Evolutionary conservation across 495 filamentous ascomycete species (phyloP).

Genomic region (Xylaria scruposa): DNA sequence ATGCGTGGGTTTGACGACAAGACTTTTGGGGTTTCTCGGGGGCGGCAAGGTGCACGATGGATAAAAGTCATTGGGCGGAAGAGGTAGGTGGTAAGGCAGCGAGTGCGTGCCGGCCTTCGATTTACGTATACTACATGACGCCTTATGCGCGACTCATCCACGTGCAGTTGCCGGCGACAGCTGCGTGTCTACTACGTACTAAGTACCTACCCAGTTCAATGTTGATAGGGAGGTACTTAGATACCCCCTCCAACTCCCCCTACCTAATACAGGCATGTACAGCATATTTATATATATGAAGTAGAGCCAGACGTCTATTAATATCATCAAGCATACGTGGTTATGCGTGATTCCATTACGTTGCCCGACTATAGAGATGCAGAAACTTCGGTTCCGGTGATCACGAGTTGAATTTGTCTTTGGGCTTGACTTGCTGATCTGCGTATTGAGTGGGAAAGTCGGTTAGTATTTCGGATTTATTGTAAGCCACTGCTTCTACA

Average conservation of each 20-base stretch:
- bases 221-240: not conserved
- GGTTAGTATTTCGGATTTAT: not conserved
- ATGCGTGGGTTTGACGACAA: not conserved
- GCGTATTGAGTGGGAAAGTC: not conserved
- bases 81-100: conserved; percentile 12
- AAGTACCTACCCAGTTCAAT: too few species aligned
- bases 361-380: not conserved
- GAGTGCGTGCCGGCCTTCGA: not conserved
- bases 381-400: not conserved
- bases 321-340: not conserved
- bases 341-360: not conserved
- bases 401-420: not conserved
- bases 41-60: conserved; percentile 16
- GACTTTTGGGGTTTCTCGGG: not conserved
- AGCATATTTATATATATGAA: not conserved
- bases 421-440: not conserved
- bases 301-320: not conserved
- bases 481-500: not conserved
- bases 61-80: not conserved
- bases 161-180: conserved; percentile 14
- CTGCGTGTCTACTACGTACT: not conserved
- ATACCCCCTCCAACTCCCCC: not conserved
- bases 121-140: conserved; percentile 13
- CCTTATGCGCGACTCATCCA: conserved; percentile 14
- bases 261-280: not conserved